Base-by-base conservation (phyloP, 495 filamentous ascomycete genomes). In the Delitschia confertaspora region DNA sequence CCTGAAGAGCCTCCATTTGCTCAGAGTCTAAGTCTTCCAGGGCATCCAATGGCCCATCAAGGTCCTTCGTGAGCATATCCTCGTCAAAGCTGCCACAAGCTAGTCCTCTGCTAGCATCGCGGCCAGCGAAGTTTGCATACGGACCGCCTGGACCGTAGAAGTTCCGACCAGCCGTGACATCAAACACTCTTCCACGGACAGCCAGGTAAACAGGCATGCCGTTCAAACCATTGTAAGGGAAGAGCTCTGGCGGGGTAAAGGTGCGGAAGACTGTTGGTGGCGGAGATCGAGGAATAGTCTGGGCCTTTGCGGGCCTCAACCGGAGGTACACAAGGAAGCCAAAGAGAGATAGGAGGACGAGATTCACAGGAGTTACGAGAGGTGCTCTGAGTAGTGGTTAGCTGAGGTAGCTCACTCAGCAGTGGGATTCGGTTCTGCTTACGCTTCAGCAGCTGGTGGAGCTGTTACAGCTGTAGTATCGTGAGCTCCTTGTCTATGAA, bases 61-160 rank as follows among this genome's bases (percentile, higher is more conserved):
- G 64, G 61, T 95, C 83, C 68, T 93, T 82, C 25, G 91, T 96
- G 68, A 96, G 66, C 91, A 96, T 94, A 3, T 87, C 82, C 69
- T 87, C 81, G 58, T 95, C 93, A 61, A 98, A 96, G 66, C 86
- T 93, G 51, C 87, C 84, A 65, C 74, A 83, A 3, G 91, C 93
- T 48, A 98, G 66, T 7, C 91, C 91, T 33, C 91, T 73, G 42
- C 76, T 85, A n/a, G 91, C 91, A 56, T 95, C 88, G n/a, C 85
- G 76, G 6, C 88, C 88, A 0, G 88, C 88, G 51, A 95, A 95
- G 66, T 93, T 95, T 60, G 79, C 80, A 62, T 95, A 95, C 4
- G 86, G 85, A 1, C 88, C 88, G 25, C 85, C 86, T 33, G 88
- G 88, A 20, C 88, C 88, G 60, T 95, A 95, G 65, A 95, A 95